Percentiles rank a stretch among this genome's conserved stretches.
These are phyloP conservation scores for Colletotrichum sidae DNA, from an alignment of 2,329 filamentous ascomycete species.

Conservation along the genomic window DNA sequence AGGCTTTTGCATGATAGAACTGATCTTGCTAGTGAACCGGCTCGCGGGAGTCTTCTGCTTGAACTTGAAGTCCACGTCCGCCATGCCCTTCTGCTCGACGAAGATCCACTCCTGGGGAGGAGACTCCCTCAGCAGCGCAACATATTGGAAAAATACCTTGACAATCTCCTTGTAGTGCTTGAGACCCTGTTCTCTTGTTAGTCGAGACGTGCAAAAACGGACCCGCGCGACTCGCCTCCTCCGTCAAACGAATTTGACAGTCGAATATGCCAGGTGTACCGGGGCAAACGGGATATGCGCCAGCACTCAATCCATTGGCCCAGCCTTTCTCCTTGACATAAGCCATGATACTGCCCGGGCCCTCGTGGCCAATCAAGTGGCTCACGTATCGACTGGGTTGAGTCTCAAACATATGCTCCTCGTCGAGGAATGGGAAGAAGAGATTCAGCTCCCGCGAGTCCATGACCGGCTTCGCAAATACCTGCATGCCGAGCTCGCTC, in stretches of 20 bases:
- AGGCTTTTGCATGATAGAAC: constrained; percentile 90
- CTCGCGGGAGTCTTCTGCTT: constrained; percentile 92
- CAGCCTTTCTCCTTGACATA: constrained; percentile 92
- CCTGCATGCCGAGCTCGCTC: constrained; percentile 71
- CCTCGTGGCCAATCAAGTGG: constrained; percentile 92
- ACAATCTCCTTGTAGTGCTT: constrained; percentile 85
- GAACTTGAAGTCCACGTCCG: constrained; percentile 95
- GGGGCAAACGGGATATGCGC: constrained; percentile 80
- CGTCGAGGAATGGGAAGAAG: constrained; percentile 86
- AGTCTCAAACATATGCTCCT: constrained; percentile 81
- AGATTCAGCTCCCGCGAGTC: constrained; percentile 84
- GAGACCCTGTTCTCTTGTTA: constrained; percentile 63
- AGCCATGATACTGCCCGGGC: constrained; percentile 90
- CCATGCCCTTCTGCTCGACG: constrained; percentile 88
- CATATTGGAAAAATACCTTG: constrained; percentile 90
- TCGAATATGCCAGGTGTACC: constrained; percentile 83
- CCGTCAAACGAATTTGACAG: constrained; percentile 82
- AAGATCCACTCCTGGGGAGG: constrained; percentile 94
- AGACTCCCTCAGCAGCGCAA: constrained; percentile 83
- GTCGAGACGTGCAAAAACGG: neutral
- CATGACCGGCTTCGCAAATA: constrained; percentile 93
- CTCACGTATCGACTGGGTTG: constrained; percentile 88
- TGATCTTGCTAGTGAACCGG: constrained; percentile 87
- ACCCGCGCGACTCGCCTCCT: constrained; percentile 69
- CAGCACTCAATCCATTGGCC: constrained; percentile 85